Percentiles rank a stretch among this genome's conserved stretches.
Conservation (phyloP, 2,329 filamentous ascomycete species). For the Talaromyces sp. region DNA sequence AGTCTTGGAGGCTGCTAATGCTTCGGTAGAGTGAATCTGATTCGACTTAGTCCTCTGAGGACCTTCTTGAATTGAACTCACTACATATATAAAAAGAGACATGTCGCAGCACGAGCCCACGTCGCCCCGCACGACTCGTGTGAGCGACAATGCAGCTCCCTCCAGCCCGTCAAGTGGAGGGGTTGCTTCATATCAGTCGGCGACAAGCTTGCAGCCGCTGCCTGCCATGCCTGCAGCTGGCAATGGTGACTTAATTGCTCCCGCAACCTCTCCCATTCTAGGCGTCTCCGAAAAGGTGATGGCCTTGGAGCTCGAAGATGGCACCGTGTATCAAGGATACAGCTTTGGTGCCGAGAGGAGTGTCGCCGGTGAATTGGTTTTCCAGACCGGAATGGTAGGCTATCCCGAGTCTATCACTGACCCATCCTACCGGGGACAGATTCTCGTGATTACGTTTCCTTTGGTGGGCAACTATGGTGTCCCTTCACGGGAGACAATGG, state of each 20-base stretch:
- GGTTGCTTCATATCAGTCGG: slow-evolving; percentile 34
- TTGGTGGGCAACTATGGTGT: slow-evolving; percentile 97
- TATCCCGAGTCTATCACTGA: slow-evolving; percentile 94
- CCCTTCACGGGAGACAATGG: slow-evolving; percentile 76
- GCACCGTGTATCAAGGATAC: slow-evolving; percentile 84
- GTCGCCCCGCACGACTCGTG: slow-evolving; percentile 21
- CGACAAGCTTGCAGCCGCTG: slow-evolving; percentile 28
- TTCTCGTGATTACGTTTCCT: slow-evolving; percentile 93
- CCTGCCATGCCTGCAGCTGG: slow-evolving; percentile 24
- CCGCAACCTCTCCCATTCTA: slow-evolving; percentile 58
- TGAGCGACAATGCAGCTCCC: slow-evolving; percentile 22
- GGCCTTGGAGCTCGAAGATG: slow-evolving; percentile 89
- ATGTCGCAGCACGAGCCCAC: slow-evolving; percentile 16
- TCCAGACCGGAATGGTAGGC: slow-evolving; percentile 99
- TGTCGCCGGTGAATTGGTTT: slow-evolving; percentile 93
- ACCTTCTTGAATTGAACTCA: slow-evolving; percentile 20
- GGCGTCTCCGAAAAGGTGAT: slow-evolving; percentile 56
- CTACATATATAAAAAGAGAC: not conserved
- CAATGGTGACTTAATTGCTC: slow-evolving; percentile 42
- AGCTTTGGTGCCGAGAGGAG: slow-evolving; percentile 96
- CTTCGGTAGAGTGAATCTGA: slow-evolving; percentile 32
- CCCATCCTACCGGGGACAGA: slow-evolving; percentile 85
- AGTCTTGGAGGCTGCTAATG: slow-evolving; percentile 33
- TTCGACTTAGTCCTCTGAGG: slow-evolving; percentile 34
- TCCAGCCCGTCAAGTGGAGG: slow-evolving; percentile 39